These are phyloP conservation scores for Euryodendron excelsum DNA, from an alignment of 148 eudicot species.

Conservation along the genomic window DNA sequence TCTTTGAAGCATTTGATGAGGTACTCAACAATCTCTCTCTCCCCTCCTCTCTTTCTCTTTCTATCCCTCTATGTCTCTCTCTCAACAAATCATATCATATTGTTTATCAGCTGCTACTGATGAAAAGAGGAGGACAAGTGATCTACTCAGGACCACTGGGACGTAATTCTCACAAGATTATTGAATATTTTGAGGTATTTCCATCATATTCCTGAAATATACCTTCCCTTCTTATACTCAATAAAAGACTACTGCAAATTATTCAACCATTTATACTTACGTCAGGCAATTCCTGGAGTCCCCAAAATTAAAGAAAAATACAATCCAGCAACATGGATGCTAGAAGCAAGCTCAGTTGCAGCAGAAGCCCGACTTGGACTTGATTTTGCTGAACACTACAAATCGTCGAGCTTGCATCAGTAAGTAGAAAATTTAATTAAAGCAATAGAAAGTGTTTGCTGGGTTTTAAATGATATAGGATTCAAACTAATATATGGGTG, in stretches of 20 bases:
- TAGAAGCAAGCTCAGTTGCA: conserved; percentile 44
- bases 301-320: conserved; percentile 42
- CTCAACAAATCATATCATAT: neutral
- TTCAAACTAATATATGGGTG: neutral
- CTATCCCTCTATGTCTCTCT: neutral
- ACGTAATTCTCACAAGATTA: conserved; percentile 34
- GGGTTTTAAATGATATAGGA: neutral
- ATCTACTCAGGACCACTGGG: conserved; percentile 47
- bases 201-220: neutral
- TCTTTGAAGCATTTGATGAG: conserved; percentile 59
- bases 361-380: conserved; percentile 33
- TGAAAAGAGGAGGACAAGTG: conserved; percentile 43
- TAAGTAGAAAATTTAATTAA: conserved; percentile 19
- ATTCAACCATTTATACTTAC: neutral
- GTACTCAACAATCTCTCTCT: conserved; percentile 14
- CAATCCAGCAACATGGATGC: conserved; percentile 63
- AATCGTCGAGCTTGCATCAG: conserved; percentile 31
- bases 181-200: conserved; percentile 44
- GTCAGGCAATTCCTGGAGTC: conserved; percentile 38
- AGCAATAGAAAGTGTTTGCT: neutral
- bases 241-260: neutral
- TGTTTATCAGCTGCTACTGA: conserved; percentile 27
- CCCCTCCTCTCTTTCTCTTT: neutral
- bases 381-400: conserved; percentile 36
- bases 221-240: neutral